Evolutionary conservation across 345 rosid genomes (phyloP).

Genomic region (Chamaenerion angustifolium): DNA sequence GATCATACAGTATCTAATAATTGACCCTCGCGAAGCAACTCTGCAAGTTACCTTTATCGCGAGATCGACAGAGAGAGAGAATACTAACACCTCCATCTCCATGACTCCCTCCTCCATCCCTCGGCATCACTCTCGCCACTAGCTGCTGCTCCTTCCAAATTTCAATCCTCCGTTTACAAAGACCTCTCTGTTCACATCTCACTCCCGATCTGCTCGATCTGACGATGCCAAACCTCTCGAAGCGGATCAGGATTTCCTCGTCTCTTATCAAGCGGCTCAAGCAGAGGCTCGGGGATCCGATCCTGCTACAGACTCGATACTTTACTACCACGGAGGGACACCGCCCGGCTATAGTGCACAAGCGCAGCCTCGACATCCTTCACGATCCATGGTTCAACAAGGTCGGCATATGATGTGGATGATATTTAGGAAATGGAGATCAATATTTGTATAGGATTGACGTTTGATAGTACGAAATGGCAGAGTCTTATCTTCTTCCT

Average conservation of each 20-base stretch:
- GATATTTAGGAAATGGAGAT: background rate
- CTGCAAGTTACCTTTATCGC: too few species aligned
- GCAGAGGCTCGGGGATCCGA: slow-evolving; percentile 9
- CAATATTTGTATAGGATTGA: too few species aligned
- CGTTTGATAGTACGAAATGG: too few species aligned
- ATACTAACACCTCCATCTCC: too few species aligned
- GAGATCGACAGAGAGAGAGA: too few species aligned
- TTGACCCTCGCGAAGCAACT: too few species aligned
- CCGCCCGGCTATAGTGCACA: slow-evolving; percentile 88
- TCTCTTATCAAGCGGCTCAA: slow-evolving; percentile 33
- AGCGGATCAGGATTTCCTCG: slow-evolving; percentile 37
- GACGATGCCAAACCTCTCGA: slow-evolving; percentile 4
- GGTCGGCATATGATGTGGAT: slow-evolving; percentile 15
- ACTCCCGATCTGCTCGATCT: background rate
- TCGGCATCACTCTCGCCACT: background rate
- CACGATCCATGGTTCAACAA: slow-evolving; percentile 99
- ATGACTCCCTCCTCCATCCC: too few species aligned
- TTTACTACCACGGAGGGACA: slow-evolving; percentile 80
- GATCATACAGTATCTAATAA: too few species aligned
- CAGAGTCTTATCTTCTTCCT: too few species aligned
- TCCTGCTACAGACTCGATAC: slow-evolving; percentile 23
- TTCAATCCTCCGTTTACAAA: background rate
- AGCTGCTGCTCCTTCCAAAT: background rate
- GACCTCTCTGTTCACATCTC: background rate
- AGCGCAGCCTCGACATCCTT: slow-evolving; percentile 91